Conservation (phyloP, 495 filamentous ascomycete genomes). For the Melanomma pulvis-pyrius region DNA sequence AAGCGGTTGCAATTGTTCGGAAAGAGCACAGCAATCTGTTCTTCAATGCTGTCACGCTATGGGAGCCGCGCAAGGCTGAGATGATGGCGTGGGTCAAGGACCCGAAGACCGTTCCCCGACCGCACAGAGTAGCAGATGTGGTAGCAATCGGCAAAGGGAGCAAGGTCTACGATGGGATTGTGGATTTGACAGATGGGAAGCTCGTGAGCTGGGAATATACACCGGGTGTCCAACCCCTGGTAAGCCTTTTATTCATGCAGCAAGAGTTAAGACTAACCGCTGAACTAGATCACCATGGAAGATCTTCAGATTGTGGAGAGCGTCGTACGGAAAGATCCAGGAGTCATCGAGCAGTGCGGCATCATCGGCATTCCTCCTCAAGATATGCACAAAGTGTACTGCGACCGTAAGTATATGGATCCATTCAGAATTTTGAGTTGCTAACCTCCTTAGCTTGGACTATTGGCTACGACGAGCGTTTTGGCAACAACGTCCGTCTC, state of each 20-base stretch:
- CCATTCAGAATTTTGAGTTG: background rate
- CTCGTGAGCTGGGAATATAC: constrained; percentile 76
- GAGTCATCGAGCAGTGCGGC: constrained; percentile 89
- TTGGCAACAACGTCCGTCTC: constrained; percentile 75
- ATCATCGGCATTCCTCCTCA: constrained; percentile 82
- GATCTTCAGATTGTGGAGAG: constrained; percentile 88
- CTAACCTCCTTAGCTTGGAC: constrained; percentile 73
- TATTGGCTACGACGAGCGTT: constrained; percentile 92
- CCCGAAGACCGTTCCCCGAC: constrained; percentile 62
- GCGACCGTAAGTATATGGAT: constrained; percentile 66
- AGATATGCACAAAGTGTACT: constrained; percentile 93
- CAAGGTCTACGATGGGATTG: constrained; percentile 82
- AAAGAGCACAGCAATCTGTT: constrained; percentile 70
- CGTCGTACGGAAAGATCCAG: constrained; percentile 75
- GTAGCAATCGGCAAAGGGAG: constrained; percentile 81
- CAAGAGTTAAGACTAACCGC: background rate
- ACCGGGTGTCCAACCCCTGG: constrained; percentile 81
- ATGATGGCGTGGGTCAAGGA: constrained; percentile 81
- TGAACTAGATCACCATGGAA: constrained; percentile 84
- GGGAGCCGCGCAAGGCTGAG: constrained; percentile 83
- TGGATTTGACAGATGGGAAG: constrained; percentile 72
- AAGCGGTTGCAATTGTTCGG: constrained; percentile 68
- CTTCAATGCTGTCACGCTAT: constrained; percentile 90
- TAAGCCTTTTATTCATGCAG: constrained; percentile 42
- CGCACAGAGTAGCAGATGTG: constrained; percentile 76